phyloP scores from a whole-genome alignment of 1,284 basidiomycete species.

The Ceratobasidium sp. region DNA sequence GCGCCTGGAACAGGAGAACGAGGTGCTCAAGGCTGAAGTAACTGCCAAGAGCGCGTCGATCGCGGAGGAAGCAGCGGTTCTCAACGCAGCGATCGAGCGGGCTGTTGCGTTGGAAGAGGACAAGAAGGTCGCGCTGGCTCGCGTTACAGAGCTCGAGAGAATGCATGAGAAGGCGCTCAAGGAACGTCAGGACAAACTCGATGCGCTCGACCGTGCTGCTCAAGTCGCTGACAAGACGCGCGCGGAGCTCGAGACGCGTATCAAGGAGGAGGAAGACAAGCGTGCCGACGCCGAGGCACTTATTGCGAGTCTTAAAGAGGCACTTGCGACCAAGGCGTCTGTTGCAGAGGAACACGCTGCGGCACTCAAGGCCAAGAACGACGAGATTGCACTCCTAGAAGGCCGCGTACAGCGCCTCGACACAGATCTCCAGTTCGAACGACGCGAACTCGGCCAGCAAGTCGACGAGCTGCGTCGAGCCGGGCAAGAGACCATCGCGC shows the following conservation, averaged over 20 bases:
- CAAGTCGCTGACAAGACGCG: conserved; percentile 42
- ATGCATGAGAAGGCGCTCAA: conserved; percentile 59
- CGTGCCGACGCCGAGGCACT: conserved; percentile 55
- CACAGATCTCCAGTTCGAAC: conserved; percentile 70
- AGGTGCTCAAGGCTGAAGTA: conserved; percentile 52
- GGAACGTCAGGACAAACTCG: conserved; percentile 65
- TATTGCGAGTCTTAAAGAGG: conserved; percentile 63
- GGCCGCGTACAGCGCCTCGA: conserved; percentile 62
- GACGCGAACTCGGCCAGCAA: conserved; percentile 71
- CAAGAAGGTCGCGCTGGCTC: conserved; percentile 60
- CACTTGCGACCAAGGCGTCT: conserved; percentile 65
- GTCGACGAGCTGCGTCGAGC: conserved; percentile 84
- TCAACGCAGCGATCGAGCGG: conserved; percentile 44
- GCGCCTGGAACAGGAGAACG: conserved; percentile 54
- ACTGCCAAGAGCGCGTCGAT: conserved; percentile 40
- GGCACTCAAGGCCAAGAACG: conserved; percentile 64
- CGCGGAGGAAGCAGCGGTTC: conserved; percentile 48
- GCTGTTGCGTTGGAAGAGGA: conserved; percentile 58
- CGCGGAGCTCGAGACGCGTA: conserved; percentile 59
- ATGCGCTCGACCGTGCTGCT: conserved; percentile 48
- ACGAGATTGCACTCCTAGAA: conserved; percentile 66
- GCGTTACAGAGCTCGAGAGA: conserved; percentile 63
- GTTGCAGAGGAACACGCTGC: conserved; percentile 64
- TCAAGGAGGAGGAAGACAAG: conserved; percentile 59
- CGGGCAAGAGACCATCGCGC: conserved; percentile 91